Evolutionary conservation across 1,284 basidiomycete genomes (phyloP).

Genomic region (Moesziomyces parantarcticus): DNA sequence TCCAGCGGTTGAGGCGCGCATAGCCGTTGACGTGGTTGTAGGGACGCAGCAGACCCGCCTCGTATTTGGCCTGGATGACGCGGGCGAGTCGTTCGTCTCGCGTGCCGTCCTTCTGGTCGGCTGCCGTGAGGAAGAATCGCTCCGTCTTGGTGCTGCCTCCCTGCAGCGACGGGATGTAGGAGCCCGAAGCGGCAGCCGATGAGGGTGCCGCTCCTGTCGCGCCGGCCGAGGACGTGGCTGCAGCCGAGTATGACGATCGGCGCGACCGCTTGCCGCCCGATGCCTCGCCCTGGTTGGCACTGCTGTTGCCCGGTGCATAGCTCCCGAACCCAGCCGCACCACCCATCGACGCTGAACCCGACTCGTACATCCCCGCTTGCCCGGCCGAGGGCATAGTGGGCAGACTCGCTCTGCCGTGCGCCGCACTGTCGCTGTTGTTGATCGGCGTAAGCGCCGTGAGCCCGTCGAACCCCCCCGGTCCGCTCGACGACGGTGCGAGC

Average conservation of each 20-base stretch:
- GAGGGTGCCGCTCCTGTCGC: background rate
- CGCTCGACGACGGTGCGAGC: background rate
- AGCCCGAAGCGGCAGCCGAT: constrained; percentile 7
- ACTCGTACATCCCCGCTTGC: constrained; percentile 6
- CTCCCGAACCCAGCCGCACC: background rate
- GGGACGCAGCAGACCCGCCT: constrained; percentile 91
- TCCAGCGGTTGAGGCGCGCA: constrained; percentile 74
- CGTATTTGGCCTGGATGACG: constrained; percentile 96
- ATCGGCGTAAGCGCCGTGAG: constrained; percentile 29
- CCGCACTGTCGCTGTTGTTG: constrained; percentile 5
- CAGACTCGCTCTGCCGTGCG: background rate
- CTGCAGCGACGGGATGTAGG: constrained; percentile 41
- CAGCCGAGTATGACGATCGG: constrained; percentile 41
- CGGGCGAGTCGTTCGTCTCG: constrained; percentile 88
- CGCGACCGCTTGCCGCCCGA: constrained; percentile 25
- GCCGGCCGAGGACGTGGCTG: constrained; percentile 1
- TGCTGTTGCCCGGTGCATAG: background rate
- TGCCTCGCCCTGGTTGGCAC: constrained; percentile 3
- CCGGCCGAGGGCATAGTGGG: background rate
- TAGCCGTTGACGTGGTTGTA: constrained; percentile 84
- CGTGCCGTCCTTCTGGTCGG: constrained; percentile 91
- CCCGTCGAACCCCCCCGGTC: constrained; percentile 12
- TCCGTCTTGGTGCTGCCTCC: constrained; percentile 71
- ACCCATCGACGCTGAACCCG: background rate
- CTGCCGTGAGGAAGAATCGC: constrained; percentile 89